A percentile compares a stretch with the other conserved stretches of the same genome.
These are phyloP conservation scores for Quercus phellos DNA, from an alignment of 331 rosid genomes.

Conservation along the genomic window DNA sequence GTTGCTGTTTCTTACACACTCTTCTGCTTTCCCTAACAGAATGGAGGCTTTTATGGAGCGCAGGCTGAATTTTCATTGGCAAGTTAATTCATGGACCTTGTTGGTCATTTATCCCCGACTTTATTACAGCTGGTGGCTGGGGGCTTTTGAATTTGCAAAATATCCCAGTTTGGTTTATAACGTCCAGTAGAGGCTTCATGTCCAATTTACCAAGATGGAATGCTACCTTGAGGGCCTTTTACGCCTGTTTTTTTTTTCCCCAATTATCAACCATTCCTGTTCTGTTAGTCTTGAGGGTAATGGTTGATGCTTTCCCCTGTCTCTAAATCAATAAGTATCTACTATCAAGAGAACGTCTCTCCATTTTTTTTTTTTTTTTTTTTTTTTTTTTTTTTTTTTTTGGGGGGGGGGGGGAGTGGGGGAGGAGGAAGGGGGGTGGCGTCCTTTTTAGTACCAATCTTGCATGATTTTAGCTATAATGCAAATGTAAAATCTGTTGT, in stretches of 20 bases:
- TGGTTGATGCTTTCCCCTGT: not conserved
- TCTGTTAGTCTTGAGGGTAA: not conserved
- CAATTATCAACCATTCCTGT: not conserved
- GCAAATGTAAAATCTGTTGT: not conserved
- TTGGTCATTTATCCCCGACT: conserved; percentile 5
- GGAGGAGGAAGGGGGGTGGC: too few species aligned
- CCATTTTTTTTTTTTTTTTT: too few species aligned
- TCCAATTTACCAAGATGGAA: not conserved
- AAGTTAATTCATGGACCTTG: not conserved
- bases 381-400: not conserved
- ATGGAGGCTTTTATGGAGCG: not conserved
- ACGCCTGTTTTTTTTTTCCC: not conserved
- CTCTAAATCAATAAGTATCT: not conserved
- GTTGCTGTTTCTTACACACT: not conserved
- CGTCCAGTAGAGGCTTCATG: not conserved
- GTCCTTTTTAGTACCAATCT: not conserved
- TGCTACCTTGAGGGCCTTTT: not conserved
- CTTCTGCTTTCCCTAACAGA: conserved; percentile 2
- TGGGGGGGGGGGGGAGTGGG: too few species aligned
- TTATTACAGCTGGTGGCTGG: conserved; percentile 10
- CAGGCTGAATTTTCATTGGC: not conserved
- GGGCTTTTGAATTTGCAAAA: conserved; percentile 5
- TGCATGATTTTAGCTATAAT: not conserved
- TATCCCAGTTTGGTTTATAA: conserved; percentile 1
- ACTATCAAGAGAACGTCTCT: not conserved